Evolutionary conservation across 23 red algal species (phyloP).

Genomic region (Chondrus crispus): DNA sequence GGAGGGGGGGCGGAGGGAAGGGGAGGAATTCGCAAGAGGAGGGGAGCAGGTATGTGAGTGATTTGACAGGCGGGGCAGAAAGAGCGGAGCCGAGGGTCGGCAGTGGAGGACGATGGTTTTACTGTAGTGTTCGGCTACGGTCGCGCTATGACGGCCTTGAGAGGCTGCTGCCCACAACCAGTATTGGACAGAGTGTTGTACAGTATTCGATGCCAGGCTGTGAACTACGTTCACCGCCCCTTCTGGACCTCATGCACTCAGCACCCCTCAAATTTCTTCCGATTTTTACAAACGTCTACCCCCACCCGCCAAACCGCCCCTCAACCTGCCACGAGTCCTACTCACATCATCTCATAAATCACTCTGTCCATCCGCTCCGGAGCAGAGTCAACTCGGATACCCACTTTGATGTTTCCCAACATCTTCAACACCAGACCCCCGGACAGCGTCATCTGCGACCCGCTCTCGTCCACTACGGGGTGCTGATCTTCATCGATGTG

Average conservation of each 20-base stretch:
- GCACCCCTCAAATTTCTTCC: too few species aligned
- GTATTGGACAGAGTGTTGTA: too few species aligned
- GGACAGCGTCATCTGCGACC: constrained; percentile 23
- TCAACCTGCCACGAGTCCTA: too few species aligned
- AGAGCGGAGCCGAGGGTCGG: too few species aligned
- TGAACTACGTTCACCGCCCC: too few species aligned
- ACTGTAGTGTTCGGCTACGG: too few species aligned
- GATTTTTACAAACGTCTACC: neutral
- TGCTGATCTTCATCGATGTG: constrained; percentile 54
- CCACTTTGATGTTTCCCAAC: constrained; percentile 56
- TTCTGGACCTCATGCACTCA: too few species aligned
- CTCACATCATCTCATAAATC: constrained; percentile 52
- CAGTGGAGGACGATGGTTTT: too few species aligned
- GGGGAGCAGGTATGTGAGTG: neutral
- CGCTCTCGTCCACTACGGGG: constrained; percentile 46
- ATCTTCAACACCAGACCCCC: constrained; percentile 60
- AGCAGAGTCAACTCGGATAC: constrained; percentile 61
- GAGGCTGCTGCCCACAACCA: too few species aligned
- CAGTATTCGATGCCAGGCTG: too few species aligned
- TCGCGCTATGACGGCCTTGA: too few species aligned
- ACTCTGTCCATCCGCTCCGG: constrained; percentile 69
- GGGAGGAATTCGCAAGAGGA: neutral
- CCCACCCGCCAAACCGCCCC: neutral
- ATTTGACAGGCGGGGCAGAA: too few species aligned
- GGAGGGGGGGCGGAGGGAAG: neutral